Evolutionary conservation across 306 rosid species (phyloP).

Genomic region (Cicer arietinum): DNA sequence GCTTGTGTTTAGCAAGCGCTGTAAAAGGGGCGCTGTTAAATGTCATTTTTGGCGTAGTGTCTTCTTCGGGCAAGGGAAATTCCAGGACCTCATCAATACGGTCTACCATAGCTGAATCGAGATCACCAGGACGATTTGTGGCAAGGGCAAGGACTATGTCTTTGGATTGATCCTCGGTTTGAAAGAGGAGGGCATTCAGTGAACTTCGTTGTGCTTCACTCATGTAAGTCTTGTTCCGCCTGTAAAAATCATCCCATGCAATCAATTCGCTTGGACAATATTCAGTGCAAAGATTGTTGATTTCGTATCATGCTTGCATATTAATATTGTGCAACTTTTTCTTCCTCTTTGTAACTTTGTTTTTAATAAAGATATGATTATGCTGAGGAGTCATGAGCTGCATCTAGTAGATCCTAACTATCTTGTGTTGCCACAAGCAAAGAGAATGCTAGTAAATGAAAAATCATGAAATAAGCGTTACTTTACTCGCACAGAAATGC

Average conservation of each 20-base stretch:
- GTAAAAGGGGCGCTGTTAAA: too few species aligned
- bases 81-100: slow-evolving; percentile 96
- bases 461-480: background rate
- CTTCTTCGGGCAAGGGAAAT: slow-evolving; percentile 94
- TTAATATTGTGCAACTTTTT: background rate
- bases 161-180: slow-evolving; percentile 96
- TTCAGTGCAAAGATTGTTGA: background rate
- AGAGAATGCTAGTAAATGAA: slow-evolving; percentile 31
- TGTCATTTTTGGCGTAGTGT: background rate
- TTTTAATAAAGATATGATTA: background rate
- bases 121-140: slow-evolving; percentile 96
- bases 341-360: background rate
- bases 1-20: too few species aligned
- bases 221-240: slow-evolving; percentile 97
- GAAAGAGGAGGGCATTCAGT: slow-evolving; percentile 93
- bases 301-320: background rate
- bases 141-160: slow-evolving; percentile 98
- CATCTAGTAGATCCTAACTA: slow-evolving; percentile 18
- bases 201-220: slow-evolving; percentile 99
- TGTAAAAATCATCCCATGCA: slow-evolving; percentile 52
- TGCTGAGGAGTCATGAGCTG: background rate
- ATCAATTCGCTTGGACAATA: slow-evolving; percentile 36
- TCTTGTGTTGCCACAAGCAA: background rate
- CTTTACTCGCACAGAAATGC: slow-evolving; percentile 99
- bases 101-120: slow-evolving; percentile 93